A percentile compares a stretch with the other conserved stretches of the same genome.
These are phyloP conservation scores for Rosa hybrid DNA, from an alignment of 331 rosid species.

Conservation along the genomic window DNA sequence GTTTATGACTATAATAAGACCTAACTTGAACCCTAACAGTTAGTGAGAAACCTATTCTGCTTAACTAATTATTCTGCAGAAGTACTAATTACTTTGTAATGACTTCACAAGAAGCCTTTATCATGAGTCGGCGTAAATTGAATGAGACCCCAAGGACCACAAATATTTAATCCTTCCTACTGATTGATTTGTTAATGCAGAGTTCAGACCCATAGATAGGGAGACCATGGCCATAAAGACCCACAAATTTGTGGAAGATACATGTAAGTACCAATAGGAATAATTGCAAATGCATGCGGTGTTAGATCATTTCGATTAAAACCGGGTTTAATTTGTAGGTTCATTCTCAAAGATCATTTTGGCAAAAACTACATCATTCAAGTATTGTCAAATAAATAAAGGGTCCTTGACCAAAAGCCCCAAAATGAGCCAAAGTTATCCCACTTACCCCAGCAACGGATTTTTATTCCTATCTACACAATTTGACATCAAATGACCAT, in stretches of 20 bases:
- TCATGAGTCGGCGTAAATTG: neutral
- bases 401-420: no score
- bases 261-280: neutral
- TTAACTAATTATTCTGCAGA: neutral
- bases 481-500: no score
- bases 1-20: neutral
- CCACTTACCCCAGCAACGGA: no score
- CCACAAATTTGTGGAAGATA: neutral
- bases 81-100: neutral
- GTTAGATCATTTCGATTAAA: neutral
- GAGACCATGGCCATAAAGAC: neutral
- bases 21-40: neutral
- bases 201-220: neutral
- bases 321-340: neutral
- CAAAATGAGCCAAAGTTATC: no score
- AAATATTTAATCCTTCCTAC: neutral
- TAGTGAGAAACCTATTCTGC: neutral
- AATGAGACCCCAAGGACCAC: conserved; percentile 6
- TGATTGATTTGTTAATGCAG: neutral
- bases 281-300: neutral
- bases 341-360: neutral
- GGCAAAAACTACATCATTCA: no score
- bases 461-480: no score
- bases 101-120: neutral
- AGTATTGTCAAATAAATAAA: neutral